phyloP scores from a whole-genome alignment of 257 asterid species.

The Scutellaria galericulata region DNA sequence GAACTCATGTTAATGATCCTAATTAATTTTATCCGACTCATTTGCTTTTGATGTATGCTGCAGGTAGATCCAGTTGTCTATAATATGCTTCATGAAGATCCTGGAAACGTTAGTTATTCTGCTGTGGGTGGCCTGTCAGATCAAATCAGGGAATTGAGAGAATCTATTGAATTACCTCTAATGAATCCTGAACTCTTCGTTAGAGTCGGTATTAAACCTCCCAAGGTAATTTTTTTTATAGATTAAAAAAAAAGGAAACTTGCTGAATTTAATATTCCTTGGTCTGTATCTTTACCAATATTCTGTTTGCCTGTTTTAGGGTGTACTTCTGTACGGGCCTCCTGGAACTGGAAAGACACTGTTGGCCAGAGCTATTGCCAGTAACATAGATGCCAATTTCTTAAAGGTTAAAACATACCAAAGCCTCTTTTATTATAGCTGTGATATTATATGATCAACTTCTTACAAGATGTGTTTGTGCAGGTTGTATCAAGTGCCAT shows the following conservation, averaged over 20 bases:
- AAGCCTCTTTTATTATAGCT: neutral
- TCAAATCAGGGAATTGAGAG: conserved; percentile 94
- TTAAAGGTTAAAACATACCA: conserved; percentile 57
- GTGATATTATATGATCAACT: conserved; percentile 2
- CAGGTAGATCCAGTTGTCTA: conserved; percentile 98
- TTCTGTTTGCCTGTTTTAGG: conserved; percentile 51
- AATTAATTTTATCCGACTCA: conserved; percentile 10
- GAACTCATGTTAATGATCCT: neutral
- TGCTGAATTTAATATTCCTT: neutral
- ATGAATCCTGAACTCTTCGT: conserved; percentile 97
- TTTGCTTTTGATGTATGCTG: conserved; percentile 29
- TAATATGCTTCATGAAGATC: conserved; percentile 98
- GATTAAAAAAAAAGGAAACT: neutral
- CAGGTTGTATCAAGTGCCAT: conserved; percentile 98
- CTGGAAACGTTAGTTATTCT: conserved; percentile 95
- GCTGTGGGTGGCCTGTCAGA: conserved; percentile 97
- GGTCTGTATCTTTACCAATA: conserved; percentile 17
- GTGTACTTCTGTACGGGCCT: conserved; percentile 98
- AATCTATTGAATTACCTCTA: conserved; percentile 87
- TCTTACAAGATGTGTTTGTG: conserved; percentile 30
- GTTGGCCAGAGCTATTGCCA: conserved; percentile 96
- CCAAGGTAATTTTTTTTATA: conserved; percentile 58
- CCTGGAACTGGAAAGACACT: conserved; percentile 99
- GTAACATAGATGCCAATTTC: conserved; percentile 97
- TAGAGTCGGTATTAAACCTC: conserved; percentile 95